Base-by-base conservation (phyloP, 257 asterid genomes). In the Penstemon eatonii region DNA sequence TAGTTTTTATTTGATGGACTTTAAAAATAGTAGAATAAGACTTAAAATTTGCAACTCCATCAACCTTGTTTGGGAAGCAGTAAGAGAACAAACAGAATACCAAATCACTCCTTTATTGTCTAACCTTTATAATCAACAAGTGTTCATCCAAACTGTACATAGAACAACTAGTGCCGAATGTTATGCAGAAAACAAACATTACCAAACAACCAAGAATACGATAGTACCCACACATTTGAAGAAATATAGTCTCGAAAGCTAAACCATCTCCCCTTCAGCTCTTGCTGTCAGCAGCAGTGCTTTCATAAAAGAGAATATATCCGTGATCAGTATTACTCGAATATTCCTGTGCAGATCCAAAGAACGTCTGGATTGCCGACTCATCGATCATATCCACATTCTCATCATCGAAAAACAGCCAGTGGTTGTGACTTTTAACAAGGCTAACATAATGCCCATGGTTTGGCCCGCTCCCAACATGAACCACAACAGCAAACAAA, bases 391-490 rank as follows among this genome's bases (percentile, higher is more conserved):
- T 89, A 81, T 89, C 96, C 66, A 85, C 94, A n/a, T 84, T 89
- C 71, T 89, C 96, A 67, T 89, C 96, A 47, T 89, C 96, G 56
- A 89, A 89, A 56, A 72, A 83, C 89, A 89, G 79, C 96, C 96
- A 89, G 73, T 86, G 93, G 51, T 84, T 76, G 71, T 89, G 96
- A 68, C 96, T 89, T 68, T 86, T 89, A 13, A 89, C 96, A 4
- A 89, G 85, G 60, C 96, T 89, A 4, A 89, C 91, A 74, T 89
- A 89, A 50, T 89, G 96, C 57, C 96, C 96, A 6, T 89, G 96
- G 65, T 86, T 89, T 0, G 96, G 89, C 52, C 96, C 96, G 19
- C 86, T 83, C 47, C 96, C 96, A 0, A 89, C 94, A 54, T 89
- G 96, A 60, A 89, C 96, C 42, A 89, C 93, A 39, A 89, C 96